Base-by-base conservation (phyloP, 345 rosid genomes). In the Raphanus raphanistrum region DNA sequence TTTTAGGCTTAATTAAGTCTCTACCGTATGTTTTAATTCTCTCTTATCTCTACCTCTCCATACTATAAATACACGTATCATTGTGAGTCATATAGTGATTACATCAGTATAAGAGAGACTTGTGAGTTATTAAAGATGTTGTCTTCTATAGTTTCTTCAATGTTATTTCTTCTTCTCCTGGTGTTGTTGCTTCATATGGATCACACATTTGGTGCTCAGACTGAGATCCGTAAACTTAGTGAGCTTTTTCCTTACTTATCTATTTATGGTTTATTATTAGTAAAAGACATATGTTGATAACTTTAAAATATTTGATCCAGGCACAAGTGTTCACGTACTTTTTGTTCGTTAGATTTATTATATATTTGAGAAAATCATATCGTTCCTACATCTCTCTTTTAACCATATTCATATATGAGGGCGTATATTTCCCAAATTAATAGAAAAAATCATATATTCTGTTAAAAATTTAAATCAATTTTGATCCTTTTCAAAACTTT, bases 151-250 rank as follows among this genome's bases (percentile, higher is more conserved):
- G 35, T 66, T 6, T 66, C 57, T 43, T 43, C 58, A 2, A 26
- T 43, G 70, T 2, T 43, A 13, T 66, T 66, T 27, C 58, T 66
- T 7, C 25, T 43, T 11, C 70, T 66, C 6, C 25, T 66, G 7
- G 35, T 66, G 58, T 27, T 43, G 13, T 66, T 33, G 25, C 57
- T 26, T 43, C 57, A 26, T 43, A 66, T 25, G 35, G 58, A 43
- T 27, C 35, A 43, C 4, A 57, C 58, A 26, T 27, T 66, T 43
- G 21, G 70, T 43, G 57, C 36, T 66, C 70, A 43, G 8, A 43
- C 10, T 41, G 35, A 66, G 6, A 66, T 41, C 33, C 70, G 57
- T 13, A 66, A 41, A 43, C 70, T 66, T 1, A 66, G 70, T 66
- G 70, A 66, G 57, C 16, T 8, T 41, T 26, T 12, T 13, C 33